Base-by-base conservation (phyloP, 2,329 filamentous ascomycete species). In the Cladorrhinum sp. region DNA sequence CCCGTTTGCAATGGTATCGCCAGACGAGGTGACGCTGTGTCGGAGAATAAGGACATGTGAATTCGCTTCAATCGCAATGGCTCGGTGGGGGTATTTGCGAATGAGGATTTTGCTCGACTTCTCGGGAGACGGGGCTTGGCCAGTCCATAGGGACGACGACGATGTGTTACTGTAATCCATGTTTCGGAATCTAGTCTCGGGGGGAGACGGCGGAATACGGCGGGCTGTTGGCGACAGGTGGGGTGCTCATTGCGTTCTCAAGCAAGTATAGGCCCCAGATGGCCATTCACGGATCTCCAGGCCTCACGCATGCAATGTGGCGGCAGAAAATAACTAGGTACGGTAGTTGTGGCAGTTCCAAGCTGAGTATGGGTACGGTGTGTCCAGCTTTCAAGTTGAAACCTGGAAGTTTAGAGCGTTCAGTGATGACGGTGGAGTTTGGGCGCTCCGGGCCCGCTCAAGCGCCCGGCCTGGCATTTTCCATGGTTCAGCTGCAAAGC, bases 21-120 rank as follows among this genome's bases (percentile, higher is more conserved):
- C 7, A 72, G 77, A 83, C n/a, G 84, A 81, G 18, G 85, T 83
- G 52, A 85, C 79, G 72, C 84, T 92, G 77, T 95, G 87, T 64
- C 91, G 88, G 72, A 98, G 91, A 66, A 96, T 88, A 68, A 98
- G 82, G 70, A 88, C 89, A 75, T 96, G 89, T 20, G 87, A 84
- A 45, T 87, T 78, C 27, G 92, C 93, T 38, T 89, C 88, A 66
- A 98, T 87, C 65, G 92, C 92, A 73, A 98, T 92, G 66, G 92
- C 90, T 66, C 93, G 90, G 73, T 92, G 86, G 67, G 92, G 92
- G 71, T 91, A 86, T 72, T 97, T 92, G 77, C 90, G 90, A 74
- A 96, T 87, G 70, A 95, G 84, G 63, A 96, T 86, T 70, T 89
- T 88, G 76, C 92, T 89, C 60, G 88, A 85, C 78, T 81, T 84